Base-by-base conservation (phyloP, 2,329 filamentous ascomycete genomes). In the Metarhizium humberi region DNA sequence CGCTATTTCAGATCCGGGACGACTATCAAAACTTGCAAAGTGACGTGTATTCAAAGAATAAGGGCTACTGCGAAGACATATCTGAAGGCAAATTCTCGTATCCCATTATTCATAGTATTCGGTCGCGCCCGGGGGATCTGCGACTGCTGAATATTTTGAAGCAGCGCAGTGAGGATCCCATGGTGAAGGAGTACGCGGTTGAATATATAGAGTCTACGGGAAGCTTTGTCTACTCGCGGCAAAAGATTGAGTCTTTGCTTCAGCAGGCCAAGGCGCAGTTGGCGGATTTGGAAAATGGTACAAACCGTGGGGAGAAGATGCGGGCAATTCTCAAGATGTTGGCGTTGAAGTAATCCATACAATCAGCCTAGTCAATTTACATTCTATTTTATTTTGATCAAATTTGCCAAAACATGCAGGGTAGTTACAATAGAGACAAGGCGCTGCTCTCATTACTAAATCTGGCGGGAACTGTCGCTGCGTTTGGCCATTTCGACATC, bases 1-100 rank as follows among this genome's bases (percentile, higher is more conserved):
- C 51, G 4, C 20, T 57, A 2, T 59, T 59, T 50, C 55, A 59
- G 47, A 57, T 59, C 13, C 47, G 54, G 14, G 57, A 59, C 32
- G 55, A 59, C 29, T 57, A 57, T 18, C 52, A 55, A 13, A 59
- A 59, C 32, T 34, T 59, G 18, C 47, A 52, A 18, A 51, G 46
- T 30, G 51, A 54, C 36, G 38, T 36, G 6, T 55, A 59, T 29
- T 32, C 50, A 4, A 48, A 55, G 7, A 57, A 55, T 18, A 59
- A 59, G 13, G 57, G 57, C 5, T 54, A 34, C 30, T 52, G 47
- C 43, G 55, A 59, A 20, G 57, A 59, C 42, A 32, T 57, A 8
- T 48, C 55, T 2, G 55, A 59, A 32, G 57, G 57, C 2, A 59
- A 59, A 38, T 59, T 57, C 38, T 59, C 57, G 0, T 59, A 51